Evolutionary conservation across 2,329 filamentous ascomycete species (phyloP).

Genomic region (Pestalotiopsis sp.): DNA sequence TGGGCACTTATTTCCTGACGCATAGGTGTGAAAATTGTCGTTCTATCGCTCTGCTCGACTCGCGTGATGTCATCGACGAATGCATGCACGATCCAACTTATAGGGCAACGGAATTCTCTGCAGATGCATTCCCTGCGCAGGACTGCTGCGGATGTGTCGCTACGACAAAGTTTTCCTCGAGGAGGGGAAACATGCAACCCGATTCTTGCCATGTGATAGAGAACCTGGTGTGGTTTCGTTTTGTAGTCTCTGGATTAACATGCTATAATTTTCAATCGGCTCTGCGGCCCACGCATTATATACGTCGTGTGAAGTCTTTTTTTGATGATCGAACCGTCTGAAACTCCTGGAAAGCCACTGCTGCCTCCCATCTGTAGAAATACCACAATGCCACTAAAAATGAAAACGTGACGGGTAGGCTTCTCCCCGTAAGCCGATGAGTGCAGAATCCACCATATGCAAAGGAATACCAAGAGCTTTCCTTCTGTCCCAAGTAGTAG

Average conservation of each 20-base stretch:
- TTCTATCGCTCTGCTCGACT: background rate
- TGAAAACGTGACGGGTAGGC: slow-evolving; percentile 2
- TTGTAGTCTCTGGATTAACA: too few species aligned
- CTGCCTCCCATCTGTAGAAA: background rate
- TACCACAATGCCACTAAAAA: background rate
- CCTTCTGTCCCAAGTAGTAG: slow-evolving; percentile 11
- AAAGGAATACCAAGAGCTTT: background rate
- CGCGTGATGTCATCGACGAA: background rate
- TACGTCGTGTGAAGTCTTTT: background rate
- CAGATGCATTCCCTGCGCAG: too few species aligned
- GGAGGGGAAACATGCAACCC: background rate
- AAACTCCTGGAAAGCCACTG: background rate
- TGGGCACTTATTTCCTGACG: background rate
- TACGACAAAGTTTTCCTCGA: too few species aligned
- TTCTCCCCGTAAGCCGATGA: background rate
- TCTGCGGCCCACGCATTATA: background rate
- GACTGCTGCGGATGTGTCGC: too few species aligned
- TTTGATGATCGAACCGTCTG: background rate
- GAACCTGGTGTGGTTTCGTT: background rate
- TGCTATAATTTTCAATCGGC: background rate
- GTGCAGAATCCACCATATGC: background rate
- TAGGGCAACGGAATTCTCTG: too few species aligned
- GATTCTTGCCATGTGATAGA: background rate
- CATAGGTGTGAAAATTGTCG: background rate
- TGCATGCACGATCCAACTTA: background rate